A percentile compares a stretch with the other conserved stretches of the same genome.
These are phyloP conservation scores for Pleurotus salmoneostramineus DNA, from an alignment of 768 basidiomycete species.

Conservation along the genomic window DNA sequence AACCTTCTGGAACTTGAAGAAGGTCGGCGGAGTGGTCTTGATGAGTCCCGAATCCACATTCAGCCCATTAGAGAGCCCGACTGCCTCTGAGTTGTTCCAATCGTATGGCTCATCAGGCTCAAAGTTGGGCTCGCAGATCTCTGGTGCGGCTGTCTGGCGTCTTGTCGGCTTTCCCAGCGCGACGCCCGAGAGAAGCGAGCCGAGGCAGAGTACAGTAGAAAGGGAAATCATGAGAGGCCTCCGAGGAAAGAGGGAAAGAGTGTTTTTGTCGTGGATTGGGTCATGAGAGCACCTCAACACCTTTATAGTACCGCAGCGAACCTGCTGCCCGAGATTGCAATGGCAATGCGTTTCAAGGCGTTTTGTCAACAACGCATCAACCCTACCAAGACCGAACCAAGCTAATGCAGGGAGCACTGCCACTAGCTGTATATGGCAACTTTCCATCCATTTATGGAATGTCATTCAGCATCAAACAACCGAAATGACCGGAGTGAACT, in stretches of 20 bases:
- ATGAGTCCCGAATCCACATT: not conserved
- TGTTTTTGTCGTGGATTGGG: not conserved
- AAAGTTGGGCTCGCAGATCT: slow-evolving; percentile 1
- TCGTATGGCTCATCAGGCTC: not conserved
- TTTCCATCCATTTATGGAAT: not conserved
- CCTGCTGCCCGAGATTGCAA: not conserved
- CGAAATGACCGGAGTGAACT: no score
- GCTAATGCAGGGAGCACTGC: not conserved
- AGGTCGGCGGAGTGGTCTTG: not conserved
- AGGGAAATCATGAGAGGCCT: not conserved
- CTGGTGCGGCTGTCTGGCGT: not conserved
- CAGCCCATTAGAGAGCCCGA: not conserved
- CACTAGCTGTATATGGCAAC: not conserved
- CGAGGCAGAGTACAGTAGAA: not conserved
- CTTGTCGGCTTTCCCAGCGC: not conserved
- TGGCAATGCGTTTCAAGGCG: not conserved
- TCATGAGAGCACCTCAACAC: not conserved
- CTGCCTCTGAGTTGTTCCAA: slow-evolving; percentile 4
- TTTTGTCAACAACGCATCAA: not conserved
- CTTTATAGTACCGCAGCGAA: not conserved
- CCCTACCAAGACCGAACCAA: not conserved
- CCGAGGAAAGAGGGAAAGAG: not conserved
- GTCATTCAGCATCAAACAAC: no score
- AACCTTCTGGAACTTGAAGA: slow-evolving; percentile 2
- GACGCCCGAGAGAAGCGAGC: not conserved